These are phyloP conservation scores for Calycina marina DNA, from an alignment of 2,329 filamentous ascomycete genomes.

Conservation along the genomic window DNA sequence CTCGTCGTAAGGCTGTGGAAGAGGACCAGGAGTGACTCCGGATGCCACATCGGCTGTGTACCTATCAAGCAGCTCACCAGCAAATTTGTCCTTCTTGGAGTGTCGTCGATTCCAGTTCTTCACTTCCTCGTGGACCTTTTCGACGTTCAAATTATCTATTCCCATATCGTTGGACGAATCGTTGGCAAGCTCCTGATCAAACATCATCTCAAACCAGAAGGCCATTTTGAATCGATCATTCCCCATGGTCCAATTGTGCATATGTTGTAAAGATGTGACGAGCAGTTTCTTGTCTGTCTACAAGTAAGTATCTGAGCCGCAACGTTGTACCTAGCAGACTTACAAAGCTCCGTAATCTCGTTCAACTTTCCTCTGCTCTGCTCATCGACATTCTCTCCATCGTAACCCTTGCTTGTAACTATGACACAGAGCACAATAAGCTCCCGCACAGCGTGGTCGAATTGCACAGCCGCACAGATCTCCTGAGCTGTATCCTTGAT, in stretches of 20 bases:
- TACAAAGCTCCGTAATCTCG: constrained; percentile 51
- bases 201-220: constrained; percentile 52
- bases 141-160: constrained; percentile 33
- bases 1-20: constrained; percentile 12
- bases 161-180: constrained; percentile 37
- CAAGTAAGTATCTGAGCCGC: background rate
- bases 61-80: constrained; percentile 36
- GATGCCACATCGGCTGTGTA: constrained; percentile 29
- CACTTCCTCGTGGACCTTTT: constrained; percentile 44
- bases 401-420: constrained; percentile 52
- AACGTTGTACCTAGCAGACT: constrained; percentile 14
- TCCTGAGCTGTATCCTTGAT: constrained; percentile 52
- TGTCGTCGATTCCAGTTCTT: constrained; percentile 49
- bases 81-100: constrained; percentile 41
- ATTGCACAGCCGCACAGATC: constrained; percentile 47
- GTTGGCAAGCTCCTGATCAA: constrained; percentile 39
- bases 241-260: constrained; percentile 55
- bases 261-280: constrained; percentile 50
- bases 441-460: constrained; percentile 52
- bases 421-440: constrained; percentile 52
- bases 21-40: constrained; percentile 21
- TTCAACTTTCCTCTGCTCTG: constrained; percentile 39
- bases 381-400: constrained; percentile 46
- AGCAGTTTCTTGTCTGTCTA: constrained; percentile 47
- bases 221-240: constrained; percentile 57